Base-by-base conservation (phyloP, 2,329 filamentous ascomycete species). In the Xylariaceae sp. region DNA sequence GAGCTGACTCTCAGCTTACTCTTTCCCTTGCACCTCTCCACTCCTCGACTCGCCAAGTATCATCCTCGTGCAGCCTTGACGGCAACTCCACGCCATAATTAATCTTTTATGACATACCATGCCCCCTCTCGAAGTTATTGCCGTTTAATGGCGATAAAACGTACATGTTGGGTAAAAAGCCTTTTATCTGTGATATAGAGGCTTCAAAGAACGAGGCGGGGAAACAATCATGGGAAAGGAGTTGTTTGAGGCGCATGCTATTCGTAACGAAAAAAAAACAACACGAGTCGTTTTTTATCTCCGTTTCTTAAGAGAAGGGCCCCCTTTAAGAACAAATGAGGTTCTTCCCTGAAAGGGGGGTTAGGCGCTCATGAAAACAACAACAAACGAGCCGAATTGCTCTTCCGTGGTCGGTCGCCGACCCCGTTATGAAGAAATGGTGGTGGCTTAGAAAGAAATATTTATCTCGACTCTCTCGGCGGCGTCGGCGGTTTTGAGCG, bases 81-180 rank as follows among this genome's bases (percentile, higher is more conserved):
- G 15, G 30, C 52, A 75, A 9, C 81, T 63, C 85, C 84, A 51
- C 53, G 18, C 55, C 58, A 47, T 48, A 39, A 58, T 35, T 10
- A 30, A 52, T 15, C 55, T 58, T 51, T 30, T 30, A 54, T 55
- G 39, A 61, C 59, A 58, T 60, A 41, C 39, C 44, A 39, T 56
- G 53, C 18, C 44, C 44, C 49, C 48, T n/a, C 48, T 50, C 53
- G 55, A 64, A 30, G 4, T 30, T 55, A 50, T 51, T 41, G 13
- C 41, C 41, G 58, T 51, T 45, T 1, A 30, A 1, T 30, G 23
- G 30, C 55, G 54, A 57, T 58, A 50, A 49, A 55, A 55, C 54
- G 54, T 53, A 57, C 47, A 48, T 61, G 60, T 65, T 61, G 63
- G 61, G 63, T 34, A 65, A 59, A 61, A 30, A 30, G 23, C 56